A percentile compares a stretch with the other conserved stretches of the same genome.
phyloP scores from a whole-genome alignment of 179 eudicot species.

The Patellifolia procumbens region DNA sequence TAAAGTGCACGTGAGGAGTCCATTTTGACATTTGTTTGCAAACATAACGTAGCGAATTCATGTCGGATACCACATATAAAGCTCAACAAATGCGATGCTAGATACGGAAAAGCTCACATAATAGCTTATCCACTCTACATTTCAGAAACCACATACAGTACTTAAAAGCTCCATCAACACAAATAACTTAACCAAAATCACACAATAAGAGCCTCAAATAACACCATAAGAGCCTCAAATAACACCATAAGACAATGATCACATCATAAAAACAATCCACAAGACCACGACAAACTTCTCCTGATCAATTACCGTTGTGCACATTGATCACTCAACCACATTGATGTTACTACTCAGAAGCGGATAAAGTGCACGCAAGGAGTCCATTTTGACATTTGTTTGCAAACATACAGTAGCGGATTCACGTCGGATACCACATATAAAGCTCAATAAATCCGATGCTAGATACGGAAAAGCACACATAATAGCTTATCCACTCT shows the following conservation, averaged over 20 bases:
- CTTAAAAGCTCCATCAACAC: neutral
- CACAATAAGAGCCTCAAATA: neutral
- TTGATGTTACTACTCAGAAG: neutral
- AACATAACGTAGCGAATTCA: neutral
- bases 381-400: no score
- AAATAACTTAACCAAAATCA: neutral
- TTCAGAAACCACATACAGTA: neutral
- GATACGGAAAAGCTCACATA: no score
- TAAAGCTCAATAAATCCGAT: no score
- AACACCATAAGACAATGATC: no score
- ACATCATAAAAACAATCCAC: slow-evolving; percentile 5
- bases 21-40: neutral
- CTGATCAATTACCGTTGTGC: no score
- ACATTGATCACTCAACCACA: neutral
- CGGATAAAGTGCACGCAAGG: neutral
- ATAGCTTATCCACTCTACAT: neutral
- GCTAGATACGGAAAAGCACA: no score
- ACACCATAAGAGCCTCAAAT: neutral
- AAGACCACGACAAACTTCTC: no score
- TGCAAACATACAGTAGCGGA: neutral
- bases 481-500: neutral
- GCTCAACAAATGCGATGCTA: no score
- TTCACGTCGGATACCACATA: neutral
- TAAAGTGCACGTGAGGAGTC: no score
- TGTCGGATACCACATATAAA: neutral